A percentile compares a stretch with the other conserved stretches of the same genome.
phyloP scores from a whole-genome alignment of 2,329 filamentous ascomycete species.

The Thelonectria rubi region DNA sequence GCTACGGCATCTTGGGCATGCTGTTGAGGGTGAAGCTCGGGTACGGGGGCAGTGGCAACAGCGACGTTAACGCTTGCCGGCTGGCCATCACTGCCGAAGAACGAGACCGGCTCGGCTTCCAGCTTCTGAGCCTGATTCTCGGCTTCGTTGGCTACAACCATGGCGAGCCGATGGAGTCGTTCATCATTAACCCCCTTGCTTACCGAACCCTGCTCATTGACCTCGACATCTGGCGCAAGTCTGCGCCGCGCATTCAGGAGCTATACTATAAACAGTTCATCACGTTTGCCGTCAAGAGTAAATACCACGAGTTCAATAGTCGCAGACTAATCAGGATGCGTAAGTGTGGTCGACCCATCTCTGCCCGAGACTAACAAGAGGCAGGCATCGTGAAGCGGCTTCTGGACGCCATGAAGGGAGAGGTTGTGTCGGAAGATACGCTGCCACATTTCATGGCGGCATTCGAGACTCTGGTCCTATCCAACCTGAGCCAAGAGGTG shows the following conservation, averaged over 20 bases:
- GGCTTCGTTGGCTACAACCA: constrained; percentile 90
- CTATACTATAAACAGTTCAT: constrained; percentile 94
- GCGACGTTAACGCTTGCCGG: constrained; percentile 47
- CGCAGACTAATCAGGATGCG: constrained; percentile 89
- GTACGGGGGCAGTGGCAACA: constrained; percentile 48
- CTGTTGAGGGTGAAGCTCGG: constrained; percentile 86
- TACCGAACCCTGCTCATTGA: constrained; percentile 94
- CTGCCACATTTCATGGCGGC: constrained; percentile 80
- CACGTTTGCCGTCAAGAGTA: constrained; percentile 88
- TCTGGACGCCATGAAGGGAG: constrained; percentile 88
- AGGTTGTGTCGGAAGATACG: constrained; percentile 76
- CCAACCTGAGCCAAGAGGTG: constrained; percentile 83
- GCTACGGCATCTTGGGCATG: constrained; percentile 87
- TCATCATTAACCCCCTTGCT: constrained; percentile 94
- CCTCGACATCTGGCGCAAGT: constrained; percentile 90
- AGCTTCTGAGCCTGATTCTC: constrained; percentile 80
- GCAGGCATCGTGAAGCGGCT: constrained; percentile 88
- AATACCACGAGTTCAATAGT: constrained; percentile 91
- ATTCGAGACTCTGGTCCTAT: constrained; percentile 81
- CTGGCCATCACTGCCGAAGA: constrained; percentile 61
- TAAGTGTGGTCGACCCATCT: constrained; percentile 56
- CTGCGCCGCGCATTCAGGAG: constrained; percentile 78
- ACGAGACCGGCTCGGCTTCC: constrained; percentile 63
- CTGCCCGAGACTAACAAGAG: constrained; percentile 26
- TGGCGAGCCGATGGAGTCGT: constrained; percentile 81